These are phyloP conservation scores for Lagenaria siceraria DNA, from an alignment of 306 rosid species.

Conservation along the genomic window DNA sequence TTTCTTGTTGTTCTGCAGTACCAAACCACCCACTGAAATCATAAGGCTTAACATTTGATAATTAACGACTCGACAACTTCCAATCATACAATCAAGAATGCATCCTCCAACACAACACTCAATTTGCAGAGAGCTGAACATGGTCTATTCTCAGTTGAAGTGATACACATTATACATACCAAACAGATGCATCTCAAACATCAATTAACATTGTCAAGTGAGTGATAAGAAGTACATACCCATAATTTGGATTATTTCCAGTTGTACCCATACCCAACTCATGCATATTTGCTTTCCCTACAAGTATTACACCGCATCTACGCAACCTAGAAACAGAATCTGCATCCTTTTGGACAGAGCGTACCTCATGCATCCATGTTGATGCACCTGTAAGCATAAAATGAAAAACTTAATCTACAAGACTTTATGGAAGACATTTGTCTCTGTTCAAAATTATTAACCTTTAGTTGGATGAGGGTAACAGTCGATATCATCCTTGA, in stretches of 20 bases:
- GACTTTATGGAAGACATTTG: not conserved
- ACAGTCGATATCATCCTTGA: conserved; percentile 97
- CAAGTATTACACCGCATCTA: conserved; percentile 69
- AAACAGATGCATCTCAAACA: not conserved
- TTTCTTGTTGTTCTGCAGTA: conserved; percentile 75
- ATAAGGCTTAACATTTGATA: not conserved
- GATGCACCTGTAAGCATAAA: conserved; percentile 51
- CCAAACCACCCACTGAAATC: conserved; percentile 16
- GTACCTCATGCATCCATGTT: conserved; percentile 94
- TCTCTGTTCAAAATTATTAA: conserved; percentile 15
- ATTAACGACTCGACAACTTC: not conserved
- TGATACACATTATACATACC: too few relatives aligned
- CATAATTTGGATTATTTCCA: conserved; percentile 82
- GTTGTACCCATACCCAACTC: conserved; percentile 99
- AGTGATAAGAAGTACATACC: conserved; percentile 33
- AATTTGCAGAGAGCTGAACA: not conserved
- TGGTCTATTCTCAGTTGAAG: not conserved
- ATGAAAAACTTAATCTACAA: conserved; percentile 7
- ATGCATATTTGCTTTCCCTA: conserved; percentile 97
- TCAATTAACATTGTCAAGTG: not conserved
- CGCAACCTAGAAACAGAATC: conserved; percentile 63
- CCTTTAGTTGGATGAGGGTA: conserved; percentile 73
- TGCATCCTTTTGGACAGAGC: conserved; percentile 52
- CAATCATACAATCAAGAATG: conserved; percentile 7
- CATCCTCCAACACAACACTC: not conserved